Conservation (phyloP, 148 eudicot genomes). For the Amaranthus hypochondriacus region DNA sequence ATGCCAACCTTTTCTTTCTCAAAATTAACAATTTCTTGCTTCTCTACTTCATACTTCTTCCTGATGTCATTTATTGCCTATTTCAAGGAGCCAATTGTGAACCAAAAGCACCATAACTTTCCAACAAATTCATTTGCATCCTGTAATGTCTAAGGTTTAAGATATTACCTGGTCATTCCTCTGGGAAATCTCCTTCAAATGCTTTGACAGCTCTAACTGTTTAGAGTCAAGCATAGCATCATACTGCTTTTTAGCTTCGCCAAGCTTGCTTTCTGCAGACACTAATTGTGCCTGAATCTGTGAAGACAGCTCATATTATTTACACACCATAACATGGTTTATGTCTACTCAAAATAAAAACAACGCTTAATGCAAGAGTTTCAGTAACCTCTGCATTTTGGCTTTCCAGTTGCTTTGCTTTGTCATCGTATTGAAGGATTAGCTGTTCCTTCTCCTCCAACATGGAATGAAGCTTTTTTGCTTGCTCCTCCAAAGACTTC, state of each 20-base stretch:
- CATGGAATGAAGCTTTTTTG: constrained; percentile 35
- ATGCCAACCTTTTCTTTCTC: constrained; percentile 85
- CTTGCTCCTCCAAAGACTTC: constrained; percentile 50
- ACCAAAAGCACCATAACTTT: constrained; percentile 1
- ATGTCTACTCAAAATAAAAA: constrained; percentile 1
- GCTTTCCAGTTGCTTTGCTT: constrained; percentile 59
- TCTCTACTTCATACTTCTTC: constrained; percentile 81
- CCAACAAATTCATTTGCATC: neutral
- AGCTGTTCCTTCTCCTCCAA: constrained; percentile 67
- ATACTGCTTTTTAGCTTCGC: constrained; percentile 75
- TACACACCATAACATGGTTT: constrained; percentile 13
- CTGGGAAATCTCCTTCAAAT: constrained; percentile 89
- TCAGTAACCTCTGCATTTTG: constrained; percentile 59
- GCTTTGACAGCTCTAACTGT: constrained; percentile 80
- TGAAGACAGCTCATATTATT: constrained; percentile 17
- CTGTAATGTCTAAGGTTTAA: neutral
- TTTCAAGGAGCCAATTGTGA: constrained; percentile 24
- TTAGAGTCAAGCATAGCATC: constrained; percentile 83
- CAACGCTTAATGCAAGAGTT: constrained; percentile 4
- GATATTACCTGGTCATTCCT: constrained; percentile 79
- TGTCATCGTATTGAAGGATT: constrained; percentile 43
- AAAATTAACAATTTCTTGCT: constrained; percentile 61
- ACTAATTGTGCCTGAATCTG: constrained; percentile 55
- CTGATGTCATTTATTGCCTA: constrained; percentile 94
- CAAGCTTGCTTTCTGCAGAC: constrained; percentile 63